Conservation (phyloP, 139 green algal species). For the Tetraselmis striata region DNA sequence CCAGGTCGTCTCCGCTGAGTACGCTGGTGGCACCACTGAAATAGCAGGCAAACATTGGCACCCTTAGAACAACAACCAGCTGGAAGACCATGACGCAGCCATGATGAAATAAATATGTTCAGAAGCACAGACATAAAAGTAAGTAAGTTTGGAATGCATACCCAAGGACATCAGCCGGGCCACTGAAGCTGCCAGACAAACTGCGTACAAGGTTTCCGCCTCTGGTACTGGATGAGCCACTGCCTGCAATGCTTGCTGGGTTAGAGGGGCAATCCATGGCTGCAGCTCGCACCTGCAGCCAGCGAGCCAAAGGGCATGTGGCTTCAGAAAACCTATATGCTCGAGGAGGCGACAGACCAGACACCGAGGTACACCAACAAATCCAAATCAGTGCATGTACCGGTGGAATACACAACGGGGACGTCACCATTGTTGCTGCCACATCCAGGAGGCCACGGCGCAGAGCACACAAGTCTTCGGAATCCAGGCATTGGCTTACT, state of each 20-base stretch:
- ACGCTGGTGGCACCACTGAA: not conserved
- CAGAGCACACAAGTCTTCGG: slow-evolving; percentile 10
- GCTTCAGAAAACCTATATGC: not conserved
- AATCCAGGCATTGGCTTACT: not conserved
- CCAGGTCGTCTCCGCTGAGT: not conserved
- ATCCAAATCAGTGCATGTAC: not conserved
- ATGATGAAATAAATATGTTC: no score
- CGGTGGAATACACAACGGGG: not conserved
- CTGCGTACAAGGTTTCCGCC: not conserved
- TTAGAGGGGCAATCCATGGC: not conserved
- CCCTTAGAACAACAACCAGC: no score
- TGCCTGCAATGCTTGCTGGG: not conserved
- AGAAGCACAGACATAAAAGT: no score
- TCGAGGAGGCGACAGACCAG: no score
- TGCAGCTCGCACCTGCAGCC: not conserved
- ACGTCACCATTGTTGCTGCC: not conserved
- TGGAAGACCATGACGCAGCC: no score
- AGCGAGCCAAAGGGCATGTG: not conserved
- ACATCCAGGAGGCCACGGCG: slow-evolving; percentile 16
- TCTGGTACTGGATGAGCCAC: not conserved
- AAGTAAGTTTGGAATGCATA: no score
- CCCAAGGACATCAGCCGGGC: not conserved
- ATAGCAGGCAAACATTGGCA: no score
- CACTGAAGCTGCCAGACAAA: not conserved
- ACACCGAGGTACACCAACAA: no score